These are phyloP conservation scores for Helichrysum umbraculigerum DNA, from an alignment of 129 eudicot species.

Conservation along the genomic window DNA sequence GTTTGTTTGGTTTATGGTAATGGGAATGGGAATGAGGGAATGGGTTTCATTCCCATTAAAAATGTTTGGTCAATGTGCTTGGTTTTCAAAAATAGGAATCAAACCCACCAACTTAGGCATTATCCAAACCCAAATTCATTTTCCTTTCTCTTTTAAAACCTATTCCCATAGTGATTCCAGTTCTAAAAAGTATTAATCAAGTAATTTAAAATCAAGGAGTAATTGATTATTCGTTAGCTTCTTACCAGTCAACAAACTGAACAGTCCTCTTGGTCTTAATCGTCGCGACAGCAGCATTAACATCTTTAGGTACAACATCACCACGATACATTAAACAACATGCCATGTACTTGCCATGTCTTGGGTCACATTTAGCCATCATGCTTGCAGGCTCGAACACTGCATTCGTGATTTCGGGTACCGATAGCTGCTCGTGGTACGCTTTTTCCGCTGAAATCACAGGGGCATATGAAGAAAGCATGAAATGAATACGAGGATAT, in stretches of 20 bases:
- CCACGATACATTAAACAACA: slow-evolving; percentile 97
- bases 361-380: slow-evolving; percentile 98
- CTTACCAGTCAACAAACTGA: slow-evolving; percentile 98
- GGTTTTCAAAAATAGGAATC: background rate
- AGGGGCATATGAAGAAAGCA: slow-evolving; percentile 98
- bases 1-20: background rate
- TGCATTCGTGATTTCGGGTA: slow-evolving; percentile 92
- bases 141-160: background rate
- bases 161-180: background rate
- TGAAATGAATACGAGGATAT: slow-evolving; percentile 93
- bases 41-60: background rate
- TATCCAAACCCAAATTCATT: background rate
- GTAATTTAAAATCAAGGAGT: background rate
- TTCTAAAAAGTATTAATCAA: background rate
- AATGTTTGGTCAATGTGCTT: background rate
- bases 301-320: slow-evolving; percentile 96
- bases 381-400: slow-evolving; percentile 95
- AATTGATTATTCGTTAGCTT: background rate
- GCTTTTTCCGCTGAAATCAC: slow-evolving; percentile 96
- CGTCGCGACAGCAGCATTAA: slow-evolving; percentile 94
- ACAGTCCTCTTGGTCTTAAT: slow-evolving; percentile 91
- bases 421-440: slow-evolving; percentile 89
- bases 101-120: background rate
- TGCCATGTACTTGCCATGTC: slow-evolving; percentile 97
- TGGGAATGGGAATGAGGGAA: background rate